These are phyloP conservation scores for Scheffersomyces stipitis DNA, from an alignment of 805 yeast species.

Conservation along the genomic window DNA sequence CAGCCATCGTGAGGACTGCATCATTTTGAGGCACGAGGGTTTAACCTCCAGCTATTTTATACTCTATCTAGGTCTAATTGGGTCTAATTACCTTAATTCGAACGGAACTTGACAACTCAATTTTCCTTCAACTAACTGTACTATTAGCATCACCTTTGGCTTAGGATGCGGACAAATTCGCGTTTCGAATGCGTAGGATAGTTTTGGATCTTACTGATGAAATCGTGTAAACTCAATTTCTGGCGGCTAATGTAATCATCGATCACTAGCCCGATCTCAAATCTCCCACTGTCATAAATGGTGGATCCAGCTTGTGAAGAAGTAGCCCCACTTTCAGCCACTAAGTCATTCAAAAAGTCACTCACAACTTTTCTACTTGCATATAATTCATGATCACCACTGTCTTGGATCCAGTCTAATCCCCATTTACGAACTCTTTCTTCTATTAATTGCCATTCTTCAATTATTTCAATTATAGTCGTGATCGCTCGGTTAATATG, in stretches of 20 bases:
- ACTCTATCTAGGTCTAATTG: too few species aligned
- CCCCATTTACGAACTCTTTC: conserved; percentile 1
- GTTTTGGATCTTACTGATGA: background rate
- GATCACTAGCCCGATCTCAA: background rate
- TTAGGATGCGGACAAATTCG: background rate
- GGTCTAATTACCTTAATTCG: too few species aligned
- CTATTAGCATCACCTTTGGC: too few species aligned
- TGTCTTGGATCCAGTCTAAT: conserved; percentile 2
- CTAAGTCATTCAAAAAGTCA: conserved; percentile 2
- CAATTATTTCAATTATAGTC: conserved; percentile 1
- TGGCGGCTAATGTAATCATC: conserved; percentile 1
- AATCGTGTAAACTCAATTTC: conserved; percentile 1
- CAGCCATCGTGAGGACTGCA: too few species aligned
- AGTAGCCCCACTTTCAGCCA: background rate
- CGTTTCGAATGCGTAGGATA: conserved; percentile 2
- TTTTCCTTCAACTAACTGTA: too few species aligned
- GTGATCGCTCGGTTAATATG: conserved; percentile 1
- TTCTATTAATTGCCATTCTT: background rate
- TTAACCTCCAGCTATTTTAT: too few species aligned
- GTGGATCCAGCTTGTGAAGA: too few species aligned
- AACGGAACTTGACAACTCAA: too few species aligned
- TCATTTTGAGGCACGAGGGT: too few species aligned
- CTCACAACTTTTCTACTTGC: conserved; percentile 1
- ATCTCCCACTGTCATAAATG: background rate
- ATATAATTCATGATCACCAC: background rate